Evolutionary conservation across 2,329 filamentous ascomycete species (phyloP).

Genomic region (Penicillium sp.): DNA sequence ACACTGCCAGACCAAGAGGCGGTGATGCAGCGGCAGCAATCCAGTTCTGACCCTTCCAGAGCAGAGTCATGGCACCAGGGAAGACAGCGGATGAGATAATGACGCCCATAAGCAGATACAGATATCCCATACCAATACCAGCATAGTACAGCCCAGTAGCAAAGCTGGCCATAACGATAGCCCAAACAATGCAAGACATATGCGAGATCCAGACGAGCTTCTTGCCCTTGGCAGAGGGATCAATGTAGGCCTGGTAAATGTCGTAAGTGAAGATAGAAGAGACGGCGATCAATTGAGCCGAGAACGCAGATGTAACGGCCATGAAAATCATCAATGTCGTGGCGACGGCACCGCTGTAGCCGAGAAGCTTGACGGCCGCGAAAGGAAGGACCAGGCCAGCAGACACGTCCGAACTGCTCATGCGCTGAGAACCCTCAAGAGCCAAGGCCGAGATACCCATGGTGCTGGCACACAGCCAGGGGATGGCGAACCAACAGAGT

Average conservation of each 20-base stretch:
- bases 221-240: constrained; percentile 75
- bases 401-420: constrained; percentile 74
- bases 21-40: constrained; percentile 74
- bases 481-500: constrained; percentile 89
- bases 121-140: constrained; percentile 84
- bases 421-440: constrained; percentile 76
- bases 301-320: constrained; percentile 85
- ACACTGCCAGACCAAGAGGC: constrained; percentile 70
- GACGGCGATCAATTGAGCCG: constrained; percentile 83
- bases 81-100: constrained; percentile 87
- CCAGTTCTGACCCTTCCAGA: constrained; percentile 82
- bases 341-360: constrained; percentile 77
- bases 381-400: constrained; percentile 86
- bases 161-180: constrained; percentile 77
- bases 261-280: constrained; percentile 90
- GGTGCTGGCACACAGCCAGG: constrained; percentile 86
- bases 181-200: constrained; percentile 73
- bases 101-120: constrained; percentile 90
- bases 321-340: constrained; percentile 85
- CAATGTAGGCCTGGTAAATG: constrained; percentile 85
- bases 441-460: constrained; percentile 84
- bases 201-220: constrained; percentile 82
- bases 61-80: constrained; percentile 77
- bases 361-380: constrained; percentile 81
- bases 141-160: constrained; percentile 75